phyloP scores from a whole-genome alignment of 75 land plant species.

The Chamaecyparis obtusa region DNA sequence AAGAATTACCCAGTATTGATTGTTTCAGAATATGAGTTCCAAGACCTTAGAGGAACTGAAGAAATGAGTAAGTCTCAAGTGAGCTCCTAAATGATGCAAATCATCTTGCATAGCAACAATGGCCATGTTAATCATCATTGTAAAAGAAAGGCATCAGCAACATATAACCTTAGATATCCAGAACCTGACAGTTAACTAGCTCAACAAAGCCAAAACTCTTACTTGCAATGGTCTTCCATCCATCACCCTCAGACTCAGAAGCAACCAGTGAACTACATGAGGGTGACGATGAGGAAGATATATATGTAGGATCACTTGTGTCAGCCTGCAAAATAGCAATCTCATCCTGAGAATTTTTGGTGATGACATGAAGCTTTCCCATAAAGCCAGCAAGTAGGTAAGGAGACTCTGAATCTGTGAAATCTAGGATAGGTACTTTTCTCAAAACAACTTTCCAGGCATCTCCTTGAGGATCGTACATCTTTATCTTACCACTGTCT shows the following conservation, averaged over 20 bases:
- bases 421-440: slow-evolving; percentile 75
- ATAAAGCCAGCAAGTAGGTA: slow-evolving; percentile 80
- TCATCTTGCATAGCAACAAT: not conserved
- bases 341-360: slow-evolving; percentile 55
- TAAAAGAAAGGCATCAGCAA: not conserved
- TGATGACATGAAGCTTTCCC: slow-evolving; percentile 82
- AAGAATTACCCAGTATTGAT: not conserved
- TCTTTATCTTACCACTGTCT: slow-evolving; percentile 80
- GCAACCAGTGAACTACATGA: slow-evolving; percentile 10
- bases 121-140: not conserved
- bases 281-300: slow-evolving; percentile 18
- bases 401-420: slow-evolving; percentile 86
- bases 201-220: slow-evolving; percentile 71
- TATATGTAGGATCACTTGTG: slow-evolving; percentile 9
- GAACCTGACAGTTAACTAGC: slow-evolving; percentile 87
- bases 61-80: not conserved
- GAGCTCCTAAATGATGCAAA: not conserved
- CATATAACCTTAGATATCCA: slow-evolving; percentile 45
- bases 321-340: slow-evolving; percentile 73
- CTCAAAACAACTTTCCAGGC: slow-evolving; percentile 76
- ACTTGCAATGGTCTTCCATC: slow-evolving; percentile 66
- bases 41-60: not conserved
- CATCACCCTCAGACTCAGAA: slow-evolving; percentile 43
- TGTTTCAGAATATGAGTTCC: slow-evolving; percentile 2
- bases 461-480: slow-evolving; percentile 82